phyloP scores from a whole-genome alignment of 1,139 yeast genomes.

The Yamadazyma sp. region DNA sequence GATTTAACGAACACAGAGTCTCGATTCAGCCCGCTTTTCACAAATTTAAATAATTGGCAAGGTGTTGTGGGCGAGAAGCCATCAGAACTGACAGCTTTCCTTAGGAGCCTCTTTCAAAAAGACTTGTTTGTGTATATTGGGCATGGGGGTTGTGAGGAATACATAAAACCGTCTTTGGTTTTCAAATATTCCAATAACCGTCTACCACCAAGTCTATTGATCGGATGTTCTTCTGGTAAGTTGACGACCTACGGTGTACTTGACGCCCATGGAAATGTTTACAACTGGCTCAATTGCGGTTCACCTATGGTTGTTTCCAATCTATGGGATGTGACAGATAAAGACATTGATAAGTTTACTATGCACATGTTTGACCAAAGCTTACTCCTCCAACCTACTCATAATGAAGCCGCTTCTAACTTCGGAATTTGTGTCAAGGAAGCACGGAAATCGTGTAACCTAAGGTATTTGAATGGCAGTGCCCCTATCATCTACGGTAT shows the following conservation, averaged over 20 bases:
- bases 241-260: conserved; percentile 58
- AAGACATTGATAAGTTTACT: conserved; percentile 84
- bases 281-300: conserved; percentile 75
- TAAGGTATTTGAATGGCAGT: conserved; percentile 39
- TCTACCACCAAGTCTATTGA: conserved; percentile 71
- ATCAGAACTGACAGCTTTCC: conserved; percentile 40
- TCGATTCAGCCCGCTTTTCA: conserved; percentile 51
- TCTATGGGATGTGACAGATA: conserved; percentile 96
- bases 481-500: conserved; percentile 35
- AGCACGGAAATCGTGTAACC: conserved; percentile 64
- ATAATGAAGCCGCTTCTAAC: conserved; percentile 2
- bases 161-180: conserved; percentile 44
- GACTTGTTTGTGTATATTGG: conserved; percentile 81
- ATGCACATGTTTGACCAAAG: conserved; percentile 56
- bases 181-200: conserved; percentile 21
- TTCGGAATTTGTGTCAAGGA: conserved; percentile 22
- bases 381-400: conserved; percentile 45
- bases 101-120: conserved; percentile 35
- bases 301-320: conserved; percentile 83
- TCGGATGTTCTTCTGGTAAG: conserved; percentile 91
- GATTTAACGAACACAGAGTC: conserved; percentile 72
- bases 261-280: conserved; percentile 76
- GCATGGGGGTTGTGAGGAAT: conserved; percentile 94
- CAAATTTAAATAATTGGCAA: conserved; percentile 44
- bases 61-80: conserved; percentile 62